Evolutionary conservation across 2,329 filamentous ascomycete genomes (phyloP), one percentile per base, ranked within the genome.

Genomic region (Fonsecaea nubica): DNA sequence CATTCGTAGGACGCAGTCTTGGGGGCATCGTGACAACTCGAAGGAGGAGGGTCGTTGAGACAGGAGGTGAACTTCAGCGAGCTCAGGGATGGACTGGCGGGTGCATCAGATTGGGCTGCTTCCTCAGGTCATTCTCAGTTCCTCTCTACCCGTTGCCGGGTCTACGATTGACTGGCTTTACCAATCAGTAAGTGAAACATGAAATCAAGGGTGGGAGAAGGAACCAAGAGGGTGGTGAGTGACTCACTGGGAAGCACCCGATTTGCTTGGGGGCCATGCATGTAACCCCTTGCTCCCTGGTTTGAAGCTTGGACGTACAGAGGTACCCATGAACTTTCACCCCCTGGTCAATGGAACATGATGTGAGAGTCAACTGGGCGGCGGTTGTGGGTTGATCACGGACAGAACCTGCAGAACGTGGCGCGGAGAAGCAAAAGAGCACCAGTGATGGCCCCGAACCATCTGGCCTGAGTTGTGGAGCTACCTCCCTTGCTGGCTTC

Each of bases 161-260:
- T 50, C 10, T 50, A 21, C 45, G 12, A 50, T 13, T 50, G 18
- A 25, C 45, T 30, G 45, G 42, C 42, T 13, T 15, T 15, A 3
- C 38, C 38, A 6, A 13, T n/a, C 9, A 8, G 6, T 45, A 45
- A 40, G 13, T 40, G 42, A 48, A 48, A 32, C 30, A 32, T 48
- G n/a, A 18, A 48, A 48, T 48, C 42, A 48, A 18, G 45, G 4
- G 45, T 15, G 7, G 21, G 18, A 50, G 25, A 30, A 13, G 12
- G 18, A 25, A 10, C 45, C 45, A 25, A 13, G 45, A 50, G 18
- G 10, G 45, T n/a, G 63, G 63, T 10, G 45, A 40, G 53, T 66
- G 58, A 57, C 63, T 58, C 58, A 62, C 50, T 62, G 21, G 63
- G 58, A 66, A 57, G 58, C 21, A 52, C 35, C 58, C 63, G 58